These are phyloP conservation scores for Pigoraptor vietnamica DNA, from an alignment of 78 protist genomes.

Conservation along the genomic window DNA sequence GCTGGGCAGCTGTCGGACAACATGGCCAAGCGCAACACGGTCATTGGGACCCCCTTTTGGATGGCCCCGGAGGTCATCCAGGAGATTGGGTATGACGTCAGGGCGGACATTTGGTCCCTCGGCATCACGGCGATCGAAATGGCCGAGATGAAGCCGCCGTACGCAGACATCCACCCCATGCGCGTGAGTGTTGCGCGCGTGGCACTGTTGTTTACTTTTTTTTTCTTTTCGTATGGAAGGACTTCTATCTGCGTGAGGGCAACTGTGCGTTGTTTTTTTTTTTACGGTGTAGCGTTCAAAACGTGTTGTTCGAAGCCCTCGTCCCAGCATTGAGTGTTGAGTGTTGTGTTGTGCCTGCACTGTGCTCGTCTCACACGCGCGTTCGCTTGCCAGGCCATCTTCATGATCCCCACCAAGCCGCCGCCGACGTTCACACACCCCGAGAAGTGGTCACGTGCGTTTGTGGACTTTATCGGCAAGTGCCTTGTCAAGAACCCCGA, in stretches of 20 bases:
- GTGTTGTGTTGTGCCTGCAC: too few relatives aligned
- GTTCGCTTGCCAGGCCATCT: too few relatives aligned
- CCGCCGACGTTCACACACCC: conserved; percentile 60
- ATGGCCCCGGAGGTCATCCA: conserved; percentile 46
- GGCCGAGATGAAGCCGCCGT: conserved; percentile 58
- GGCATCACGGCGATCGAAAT: conserved; percentile 74
- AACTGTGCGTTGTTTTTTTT: background rate
- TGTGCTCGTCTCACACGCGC: too few relatives aligned
- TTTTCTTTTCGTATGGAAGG: background rate
- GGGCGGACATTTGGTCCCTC: conserved; percentile 72
- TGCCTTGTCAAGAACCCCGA: conserved; percentile 75
- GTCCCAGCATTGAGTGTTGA: too few relatives aligned
- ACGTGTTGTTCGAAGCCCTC: too few relatives aligned
- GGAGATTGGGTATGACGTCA: conserved; percentile 19
- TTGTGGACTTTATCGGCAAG: conserved; percentile 60
- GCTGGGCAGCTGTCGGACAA: background rate
- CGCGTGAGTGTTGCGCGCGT: background rate
- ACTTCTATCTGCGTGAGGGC: background rate
- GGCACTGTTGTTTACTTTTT: background rate
- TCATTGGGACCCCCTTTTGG: conserved; percentile 60
- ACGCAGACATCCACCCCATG: conserved; percentile 59
- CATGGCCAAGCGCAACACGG: conserved; percentile 13
- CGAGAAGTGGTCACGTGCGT: conserved; percentile 50
- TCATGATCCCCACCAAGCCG: conserved; percentile 51
- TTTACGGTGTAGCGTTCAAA: background rate